A percentile compares a stretch with the other conserved stretches of the same genome.
Evolutionary conservation across 805 yeast genomes (phyloP).

Genomic region (Clavispora phyllophila): DNA sequence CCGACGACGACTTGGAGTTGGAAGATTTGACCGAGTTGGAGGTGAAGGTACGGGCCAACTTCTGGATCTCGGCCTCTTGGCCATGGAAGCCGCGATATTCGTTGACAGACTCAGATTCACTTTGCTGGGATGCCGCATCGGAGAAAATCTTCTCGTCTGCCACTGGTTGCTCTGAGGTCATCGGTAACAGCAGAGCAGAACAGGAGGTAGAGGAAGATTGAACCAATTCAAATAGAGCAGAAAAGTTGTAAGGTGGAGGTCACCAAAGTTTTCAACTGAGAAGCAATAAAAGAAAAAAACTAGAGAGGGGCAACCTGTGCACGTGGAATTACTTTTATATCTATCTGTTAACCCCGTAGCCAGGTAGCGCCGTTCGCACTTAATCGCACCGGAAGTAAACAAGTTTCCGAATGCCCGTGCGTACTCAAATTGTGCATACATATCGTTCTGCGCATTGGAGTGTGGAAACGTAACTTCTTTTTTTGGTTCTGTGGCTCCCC

Average conservation of each 20-base stretch:
- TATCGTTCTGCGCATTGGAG: not conserved
- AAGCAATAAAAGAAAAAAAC: not conserved
- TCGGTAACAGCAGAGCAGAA: not conserved
- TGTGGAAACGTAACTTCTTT: no score
- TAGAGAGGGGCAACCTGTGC: not conserved
- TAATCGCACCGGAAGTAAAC: not conserved
- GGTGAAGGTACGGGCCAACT: constrained; percentile 41
- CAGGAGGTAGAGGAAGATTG: not conserved
- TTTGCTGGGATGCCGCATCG: constrained; percentile 1
- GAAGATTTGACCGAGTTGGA: constrained; percentile 11
- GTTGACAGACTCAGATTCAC: constrained; percentile 6
- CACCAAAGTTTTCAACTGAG: no score
- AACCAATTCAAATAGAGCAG: not conserved
- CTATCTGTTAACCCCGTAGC: not conserved
- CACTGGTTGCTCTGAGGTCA: not conserved
- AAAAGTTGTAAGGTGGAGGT: not conserved
- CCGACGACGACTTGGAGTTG: constrained; percentile 16
- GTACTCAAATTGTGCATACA: not conserved
- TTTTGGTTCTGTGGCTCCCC: not conserved
- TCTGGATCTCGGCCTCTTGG: constrained; percentile 29
- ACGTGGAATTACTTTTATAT: not conserved
- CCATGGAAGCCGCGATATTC: constrained; percentile 34
- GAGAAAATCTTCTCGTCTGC: not conserved
- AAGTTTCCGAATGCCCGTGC: not conserved
- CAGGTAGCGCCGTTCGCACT: not conserved